A percentile compares a stretch with the other conserved stretches of the same genome.
These are phyloP conservation scores for Microbotryum scabiosae DNA, from an alignment of 1,284 basidiomycete genomes.

Conservation along the genomic window DNA sequence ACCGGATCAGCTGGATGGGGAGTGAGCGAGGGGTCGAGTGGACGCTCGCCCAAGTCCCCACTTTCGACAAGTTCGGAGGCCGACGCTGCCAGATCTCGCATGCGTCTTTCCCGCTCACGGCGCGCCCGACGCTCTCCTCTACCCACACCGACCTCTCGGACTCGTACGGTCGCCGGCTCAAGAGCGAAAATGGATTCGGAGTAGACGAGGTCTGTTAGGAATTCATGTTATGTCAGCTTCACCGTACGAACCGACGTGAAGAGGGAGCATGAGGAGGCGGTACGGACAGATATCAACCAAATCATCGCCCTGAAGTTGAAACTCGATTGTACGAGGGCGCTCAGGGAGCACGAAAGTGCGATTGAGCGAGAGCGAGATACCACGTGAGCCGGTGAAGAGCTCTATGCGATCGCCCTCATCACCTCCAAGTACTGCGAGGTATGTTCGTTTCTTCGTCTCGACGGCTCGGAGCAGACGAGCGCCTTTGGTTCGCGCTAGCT, in stretches of 20 bases:
- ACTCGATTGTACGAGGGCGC: constrained; percentile 69
- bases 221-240: background rate
- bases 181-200: constrained; percentile 79
- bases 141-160: constrained; percentile 79
- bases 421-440: constrained; percentile 75
- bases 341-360: constrained; percentile 81
- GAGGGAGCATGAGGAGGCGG: too few relatives aligned
- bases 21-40: too few relatives aligned
- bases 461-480: constrained; percentile 70
- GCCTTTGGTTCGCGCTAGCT: constrained; percentile 79
- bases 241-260: background rate
- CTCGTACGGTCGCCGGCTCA: constrained; percentile 77
- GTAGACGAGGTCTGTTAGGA: constrained; percentile 53
- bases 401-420: constrained; percentile 86
- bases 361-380: constrained; percentile 35
- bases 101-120: constrained; percentile 58
- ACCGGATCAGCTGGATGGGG: constrained; percentile 17
- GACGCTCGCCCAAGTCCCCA: too few relatives aligned
- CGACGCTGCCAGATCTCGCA: constrained; percentile 44
- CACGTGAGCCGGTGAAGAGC: constrained; percentile 54
- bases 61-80: too few relatives aligned
- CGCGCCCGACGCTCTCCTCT: constrained; percentile 71
- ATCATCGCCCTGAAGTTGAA: constrained; percentile 79
- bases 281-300: constrained; percentile 53
- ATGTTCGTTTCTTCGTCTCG: constrained; percentile 79